phyloP scores from a whole-genome alignment of 306 rosid genomes.

The Prunus padus region DNA sequence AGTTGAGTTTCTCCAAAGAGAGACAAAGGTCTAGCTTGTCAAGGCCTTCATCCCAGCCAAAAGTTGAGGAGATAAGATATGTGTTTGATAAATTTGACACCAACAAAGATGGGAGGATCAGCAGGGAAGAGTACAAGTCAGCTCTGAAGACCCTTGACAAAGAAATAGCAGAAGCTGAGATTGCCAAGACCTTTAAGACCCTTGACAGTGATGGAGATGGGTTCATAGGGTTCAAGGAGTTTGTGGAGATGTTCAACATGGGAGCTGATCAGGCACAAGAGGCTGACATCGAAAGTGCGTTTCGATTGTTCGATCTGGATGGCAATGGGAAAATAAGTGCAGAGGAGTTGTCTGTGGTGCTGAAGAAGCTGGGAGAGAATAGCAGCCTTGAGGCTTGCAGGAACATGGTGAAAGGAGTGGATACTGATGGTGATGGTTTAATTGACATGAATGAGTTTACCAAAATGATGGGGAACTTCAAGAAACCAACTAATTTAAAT shows the following conservation, averaged over 20 bases:
- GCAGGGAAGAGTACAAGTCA: constrained; percentile 62
- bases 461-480: constrained; percentile 59
- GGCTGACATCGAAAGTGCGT: constrained; percentile 54
- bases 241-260: constrained; percentile 48
- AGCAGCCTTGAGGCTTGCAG: constrained; percentile 54
- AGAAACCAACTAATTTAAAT: constrained; percentile 29
- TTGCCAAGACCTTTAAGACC: constrained; percentile 44
- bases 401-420: constrained; percentile 70
- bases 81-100: constrained; percentile 68
- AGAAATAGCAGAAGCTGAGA: constrained; percentile 43
- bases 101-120: constrained; percentile 69
- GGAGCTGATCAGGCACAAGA: constrained; percentile 41
- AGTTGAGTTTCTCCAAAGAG: constrained; percentile 28
- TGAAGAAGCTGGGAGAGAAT: constrained; percentile 60
- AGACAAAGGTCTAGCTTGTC: constrained; percentile 13
- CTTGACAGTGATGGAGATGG: constrained; percentile 77
- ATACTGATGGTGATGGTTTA: constrained; percentile 68
- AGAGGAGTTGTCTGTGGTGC: constrained; percentile 57
- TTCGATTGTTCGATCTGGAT: constrained; percentile 67
- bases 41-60: constrained; percentile 32
- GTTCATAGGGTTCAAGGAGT: constrained; percentile 61
- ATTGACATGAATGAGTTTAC: constrained; percentile 65
- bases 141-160: constrained; percentile 46
- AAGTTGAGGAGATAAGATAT: constrained; percentile 59
- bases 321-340: constrained; percentile 83